phyloP scores from a whole-genome alignment of 495 filamentous ascomycete genomes.

The Penicillium pancosmium region DNA sequence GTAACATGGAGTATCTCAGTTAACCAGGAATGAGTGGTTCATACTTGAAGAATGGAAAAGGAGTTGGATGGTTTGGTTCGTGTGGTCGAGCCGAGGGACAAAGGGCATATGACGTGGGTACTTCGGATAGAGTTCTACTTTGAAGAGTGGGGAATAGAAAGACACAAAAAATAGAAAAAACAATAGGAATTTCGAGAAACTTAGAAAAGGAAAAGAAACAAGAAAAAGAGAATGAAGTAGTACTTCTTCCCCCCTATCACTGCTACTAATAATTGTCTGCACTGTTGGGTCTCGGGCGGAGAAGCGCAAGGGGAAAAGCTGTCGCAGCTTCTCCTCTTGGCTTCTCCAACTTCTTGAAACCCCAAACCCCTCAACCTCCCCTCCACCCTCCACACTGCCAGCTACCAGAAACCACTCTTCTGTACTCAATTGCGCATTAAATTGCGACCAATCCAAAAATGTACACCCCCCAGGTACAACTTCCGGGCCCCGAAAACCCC shows the following conservation, averaged over 20 bases:
- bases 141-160: background rate
- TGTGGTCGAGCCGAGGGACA: background rate
- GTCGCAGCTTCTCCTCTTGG: no score
- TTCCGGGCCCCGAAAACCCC: conserved; percentile 15
- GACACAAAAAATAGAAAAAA: background rate
- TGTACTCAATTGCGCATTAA: background rate
- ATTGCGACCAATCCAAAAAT: conserved; percentile 12
- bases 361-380: background rate
- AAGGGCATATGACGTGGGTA: background rate
- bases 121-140: background rate
- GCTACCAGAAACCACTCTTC: background rate
- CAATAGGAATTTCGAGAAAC: no score
- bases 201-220: no score
- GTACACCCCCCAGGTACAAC: conserved; percentile 32
- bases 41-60: background rate
- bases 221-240: no score
- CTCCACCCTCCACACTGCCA: background rate
- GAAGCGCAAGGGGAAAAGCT: no score
- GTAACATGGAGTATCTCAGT: background rate
- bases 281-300: no score
- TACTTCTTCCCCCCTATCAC: no score
- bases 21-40: background rate
- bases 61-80: background rate
- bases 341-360: no score
- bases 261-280: no score